Percentiles rank a stretch among this genome's conserved stretches.
phyloP scores from a whole-genome alignment of 1,139 yeast genomes.

The Wickerhamomyces sp. region DNA sequence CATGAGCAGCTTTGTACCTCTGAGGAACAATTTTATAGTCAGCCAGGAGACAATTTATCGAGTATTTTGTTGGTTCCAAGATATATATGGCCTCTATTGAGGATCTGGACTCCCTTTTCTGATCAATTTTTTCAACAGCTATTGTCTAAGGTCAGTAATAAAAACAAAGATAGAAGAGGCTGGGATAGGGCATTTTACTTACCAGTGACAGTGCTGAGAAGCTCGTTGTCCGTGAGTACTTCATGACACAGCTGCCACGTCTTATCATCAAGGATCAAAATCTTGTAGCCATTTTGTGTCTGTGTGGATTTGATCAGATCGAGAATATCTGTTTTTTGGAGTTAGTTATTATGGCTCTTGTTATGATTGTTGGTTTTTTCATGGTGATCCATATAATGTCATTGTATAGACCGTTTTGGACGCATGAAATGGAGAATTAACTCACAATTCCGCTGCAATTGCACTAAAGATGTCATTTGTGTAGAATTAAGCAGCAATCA shows the following conservation, averaged over 20 bases:
- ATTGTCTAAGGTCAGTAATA: not conserved
- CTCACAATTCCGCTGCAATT: slow-evolving; percentile 23
- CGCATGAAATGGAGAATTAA: not conserved
- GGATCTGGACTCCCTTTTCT: slow-evolving; percentile 42
- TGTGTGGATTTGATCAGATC: slow-evolving; percentile 16
- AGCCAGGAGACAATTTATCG: slow-evolving; percentile 52
- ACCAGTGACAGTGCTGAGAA: slow-evolving; percentile 27
- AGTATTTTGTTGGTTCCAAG: slow-evolving; percentile 47
- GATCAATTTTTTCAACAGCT: slow-evolving; percentile 51
- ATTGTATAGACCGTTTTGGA: too few relatives aligned
- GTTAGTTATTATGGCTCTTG: not conserved
- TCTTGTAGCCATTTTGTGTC: slow-evolving; percentile 31
- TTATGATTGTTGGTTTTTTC: not conserved
- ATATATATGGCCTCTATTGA: slow-evolving; percentile 58
- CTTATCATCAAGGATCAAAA: slow-evolving; percentile 34
- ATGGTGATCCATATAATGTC: too few relatives aligned
- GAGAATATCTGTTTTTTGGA: slow-evolving; percentile 12
- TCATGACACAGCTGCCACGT: slow-evolving; percentile 31
- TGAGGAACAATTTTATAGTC: slow-evolving; percentile 51
- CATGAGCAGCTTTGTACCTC: slow-evolving; percentile 53
- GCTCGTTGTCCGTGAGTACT: slow-evolving; percentile 32
- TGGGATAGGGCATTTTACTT: not conserved
- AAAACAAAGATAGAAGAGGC: too few relatives aligned
- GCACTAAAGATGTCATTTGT: slow-evolving; percentile 21
- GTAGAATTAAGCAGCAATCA: too few relatives aligned